phyloP scores from a whole-genome alignment of 192 early-diverging fungal genomes.

The Martensiomyces pterosporus region DNA sequence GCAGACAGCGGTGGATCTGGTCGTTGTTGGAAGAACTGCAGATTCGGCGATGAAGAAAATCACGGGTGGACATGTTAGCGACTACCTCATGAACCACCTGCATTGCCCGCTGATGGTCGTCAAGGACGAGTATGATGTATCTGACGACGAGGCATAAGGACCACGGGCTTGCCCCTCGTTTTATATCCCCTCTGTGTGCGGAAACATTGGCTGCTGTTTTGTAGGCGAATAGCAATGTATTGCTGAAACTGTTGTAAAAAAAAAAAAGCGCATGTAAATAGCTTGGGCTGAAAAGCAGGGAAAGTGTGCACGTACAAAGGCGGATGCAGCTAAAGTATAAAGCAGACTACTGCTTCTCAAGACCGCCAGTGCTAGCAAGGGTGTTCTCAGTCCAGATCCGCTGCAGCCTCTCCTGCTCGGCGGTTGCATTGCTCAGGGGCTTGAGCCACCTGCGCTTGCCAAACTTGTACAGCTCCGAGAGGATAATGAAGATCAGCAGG shows the following conservation, averaged over 20 bases:
- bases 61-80: constrained; percentile 40
- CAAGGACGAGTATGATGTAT: constrained; percentile 48
- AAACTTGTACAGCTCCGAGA: constrained; percentile 68
- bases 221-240: too few relatives aligned
- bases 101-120: constrained; percentile 47
- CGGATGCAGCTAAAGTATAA: too few relatives aligned
- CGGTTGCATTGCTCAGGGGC: constrained; percentile 35
- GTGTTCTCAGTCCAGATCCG: constrained; percentile 53
- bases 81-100: constrained; percentile 27
- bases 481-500: constrained; percentile 56
- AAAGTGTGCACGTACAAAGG: too few relatives aligned
- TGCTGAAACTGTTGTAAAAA: constrained; percentile 1
- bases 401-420: constrained; percentile 42
- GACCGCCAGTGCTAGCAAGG: constrained; percentile 20
- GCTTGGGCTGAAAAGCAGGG: too few relatives aligned
- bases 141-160: constrained; percentile 31
- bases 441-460: constrained; percentile 51
- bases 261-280: constrained; percentile 5
- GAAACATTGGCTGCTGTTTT: too few relatives aligned
- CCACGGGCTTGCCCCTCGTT: too few relatives aligned
- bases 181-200: too few relatives aligned
- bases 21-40: constrained; percentile 28
- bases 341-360: constrained; percentile 11
- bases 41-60: constrained; percentile 32
- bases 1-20: constrained; percentile 34